Percentiles rank a stretch among this genome's conserved stretches.
phyloP scores from a whole-genome alignment of 257 asterid genomes.

The Linaria vulgaris region DNA sequence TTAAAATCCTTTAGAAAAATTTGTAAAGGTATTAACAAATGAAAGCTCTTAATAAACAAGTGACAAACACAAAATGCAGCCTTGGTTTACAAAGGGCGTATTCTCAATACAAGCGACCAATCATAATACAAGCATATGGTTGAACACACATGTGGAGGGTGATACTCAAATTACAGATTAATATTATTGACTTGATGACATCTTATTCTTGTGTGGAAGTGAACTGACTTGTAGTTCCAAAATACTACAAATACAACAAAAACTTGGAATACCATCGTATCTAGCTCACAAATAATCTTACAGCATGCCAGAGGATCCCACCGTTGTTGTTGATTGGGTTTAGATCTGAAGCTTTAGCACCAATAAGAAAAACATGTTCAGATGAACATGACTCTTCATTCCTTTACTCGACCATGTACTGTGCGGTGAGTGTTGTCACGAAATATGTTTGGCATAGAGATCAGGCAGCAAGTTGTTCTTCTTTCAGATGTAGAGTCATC shows the following conservation, averaged over 20 bases:
- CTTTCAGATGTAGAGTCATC: slow-evolving; percentile 51
- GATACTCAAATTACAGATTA: background rate
- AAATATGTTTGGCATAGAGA: background rate
- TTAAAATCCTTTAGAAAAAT: too few relatives aligned
- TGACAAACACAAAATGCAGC: background rate
- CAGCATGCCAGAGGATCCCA: slow-evolving; percentile 14
- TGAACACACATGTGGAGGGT: background rate
- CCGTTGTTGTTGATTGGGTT: background rate
- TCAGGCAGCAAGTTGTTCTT: slow-evolving; percentile 55
- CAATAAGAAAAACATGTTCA: background rate
- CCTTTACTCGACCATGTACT: background rate
- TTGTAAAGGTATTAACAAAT: too few relatives aligned
- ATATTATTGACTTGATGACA: slow-evolving; percentile 21
- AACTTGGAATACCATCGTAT: too few relatives aligned
- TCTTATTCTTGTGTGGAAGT: background rate
- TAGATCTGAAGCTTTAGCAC: slow-evolving; percentile 5
- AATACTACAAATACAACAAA: too few relatives aligned
- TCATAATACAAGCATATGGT: background rate
- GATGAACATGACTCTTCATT: background rate
- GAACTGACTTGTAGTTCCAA: background rate
- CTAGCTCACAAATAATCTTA: slow-evolving; percentile 14
- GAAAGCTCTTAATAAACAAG: background rate
- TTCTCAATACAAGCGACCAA: too few relatives aligned
- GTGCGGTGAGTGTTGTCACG: background rate
- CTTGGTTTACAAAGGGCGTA: background rate